Conservation (phyloP, 768 basidiomycete species). For the Kockovaella imperatae region DNA sequence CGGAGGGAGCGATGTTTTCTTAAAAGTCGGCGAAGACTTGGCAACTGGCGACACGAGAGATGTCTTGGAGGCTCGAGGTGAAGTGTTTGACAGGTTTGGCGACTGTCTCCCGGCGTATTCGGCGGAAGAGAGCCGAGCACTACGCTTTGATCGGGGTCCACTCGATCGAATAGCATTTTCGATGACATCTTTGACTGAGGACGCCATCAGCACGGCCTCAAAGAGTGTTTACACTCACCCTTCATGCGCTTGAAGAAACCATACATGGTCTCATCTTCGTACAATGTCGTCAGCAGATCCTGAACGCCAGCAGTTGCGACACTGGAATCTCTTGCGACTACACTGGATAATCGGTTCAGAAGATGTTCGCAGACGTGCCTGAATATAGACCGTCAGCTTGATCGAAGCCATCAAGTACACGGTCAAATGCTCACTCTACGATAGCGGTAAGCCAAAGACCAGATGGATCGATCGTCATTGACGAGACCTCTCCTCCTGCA, state of each 20-base stretch:
- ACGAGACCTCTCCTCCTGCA: constrained; percentile 54
- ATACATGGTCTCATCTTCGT: constrained; percentile 83
- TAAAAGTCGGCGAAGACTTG: too few species aligned
- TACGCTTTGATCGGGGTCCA: too few species aligned
- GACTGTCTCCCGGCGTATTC: not conserved
- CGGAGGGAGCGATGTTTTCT: too few species aligned
- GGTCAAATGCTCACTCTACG: constrained; percentile 61
- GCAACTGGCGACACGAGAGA: too few species aligned
- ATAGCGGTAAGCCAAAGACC: constrained; percentile 86
- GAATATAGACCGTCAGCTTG: constrained; percentile 3
- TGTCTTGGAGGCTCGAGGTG: constrained; percentile 13
- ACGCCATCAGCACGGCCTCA: not conserved
- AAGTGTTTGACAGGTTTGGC: too few species aligned
- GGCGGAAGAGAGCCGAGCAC: too few species aligned
- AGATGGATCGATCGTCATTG: constrained; percentile 64
- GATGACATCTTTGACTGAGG: constrained; percentile 22
- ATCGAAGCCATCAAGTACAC: constrained; percentile 10
- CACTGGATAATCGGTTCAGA: constrained; percentile 71
- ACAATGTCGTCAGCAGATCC: constrained; percentile 78
- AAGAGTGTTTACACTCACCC: constrained; percentile 51
- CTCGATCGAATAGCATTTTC: constrained; percentile 17
- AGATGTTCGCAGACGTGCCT: constrained; percentile 59
- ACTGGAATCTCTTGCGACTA: constrained; percentile 77
- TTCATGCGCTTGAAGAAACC: constrained; percentile 76
- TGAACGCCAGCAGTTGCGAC: constrained; percentile 64